These are phyloP conservation scores for Populus davidiana DNA, from an alignment of 345 rosid species.

Conservation along the genomic window DNA sequence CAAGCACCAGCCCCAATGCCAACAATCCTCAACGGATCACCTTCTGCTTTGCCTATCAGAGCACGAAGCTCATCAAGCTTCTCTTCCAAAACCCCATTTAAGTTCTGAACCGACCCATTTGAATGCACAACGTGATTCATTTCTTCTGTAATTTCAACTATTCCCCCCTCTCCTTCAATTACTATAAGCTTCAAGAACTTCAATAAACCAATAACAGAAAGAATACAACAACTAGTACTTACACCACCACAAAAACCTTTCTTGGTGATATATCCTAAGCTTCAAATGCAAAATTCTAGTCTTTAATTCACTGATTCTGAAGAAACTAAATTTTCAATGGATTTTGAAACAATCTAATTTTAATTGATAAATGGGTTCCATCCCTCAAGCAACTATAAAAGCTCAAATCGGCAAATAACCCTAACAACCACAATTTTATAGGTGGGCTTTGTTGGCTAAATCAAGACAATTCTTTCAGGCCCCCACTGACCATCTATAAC, in stretches of 20 bases:
- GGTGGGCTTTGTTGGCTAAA: conserved; percentile 2
- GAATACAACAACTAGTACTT: background rate
- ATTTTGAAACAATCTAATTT: background rate
- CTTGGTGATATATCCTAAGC: conserved; percentile 6
- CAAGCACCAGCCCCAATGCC: conserved; percentile 98
- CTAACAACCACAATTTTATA: conserved; percentile 1
- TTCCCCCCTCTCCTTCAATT: conserved; percentile 20
- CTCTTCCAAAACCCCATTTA: conserved; percentile 9
- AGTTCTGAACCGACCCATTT: conserved; percentile 36
- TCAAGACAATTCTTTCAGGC: conserved; percentile 1
- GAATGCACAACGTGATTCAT: conserved; percentile 24
- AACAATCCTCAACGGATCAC: conserved; percentile 81
- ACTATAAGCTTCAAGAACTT: background rate
- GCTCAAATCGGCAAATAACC: conserved; percentile 14
- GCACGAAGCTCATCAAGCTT: conserved; percentile 21
- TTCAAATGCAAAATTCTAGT: conserved; percentile 1
- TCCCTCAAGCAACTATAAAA: background rate
- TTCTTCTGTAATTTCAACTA: conserved; percentile 46
- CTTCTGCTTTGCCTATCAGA: conserved; percentile 61
- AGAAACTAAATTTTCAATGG: background rate
- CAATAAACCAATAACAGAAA: background rate
- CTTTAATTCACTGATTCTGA: conserved; percentile 1
- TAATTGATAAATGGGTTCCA: background rate
- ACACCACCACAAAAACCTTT: background rate
- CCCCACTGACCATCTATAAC: conserved; percentile 18